A percentile compares a stretch with the other conserved stretches of the same genome.
These are phyloP conservation scores for Nakaseomyces nivariensis DNA, from an alignment of 1,139 yeast genomes.

Conservation along the genomic window DNA sequence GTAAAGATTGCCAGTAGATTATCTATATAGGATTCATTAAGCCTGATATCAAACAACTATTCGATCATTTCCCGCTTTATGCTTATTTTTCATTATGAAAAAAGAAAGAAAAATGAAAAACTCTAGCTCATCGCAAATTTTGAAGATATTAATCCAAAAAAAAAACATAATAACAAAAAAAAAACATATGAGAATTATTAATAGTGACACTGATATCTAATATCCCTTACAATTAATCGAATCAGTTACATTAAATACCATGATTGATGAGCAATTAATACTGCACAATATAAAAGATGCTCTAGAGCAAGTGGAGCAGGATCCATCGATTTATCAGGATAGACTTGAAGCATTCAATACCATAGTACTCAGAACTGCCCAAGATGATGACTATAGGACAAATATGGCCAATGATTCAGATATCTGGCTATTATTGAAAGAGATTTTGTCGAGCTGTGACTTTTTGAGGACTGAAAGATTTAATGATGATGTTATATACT, in stretches of 20 bases:
- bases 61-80: no score
- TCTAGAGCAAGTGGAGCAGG: background rate
- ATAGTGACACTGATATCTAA: no score
- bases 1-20: no score
- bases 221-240: no score
- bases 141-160: no score
- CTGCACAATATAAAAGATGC: background rate
- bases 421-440: slow-evolving; percentile 15
- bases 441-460: slow-evolving; percentile 6
- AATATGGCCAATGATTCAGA: slow-evolving; percentile 12
- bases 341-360: slow-evolving; percentile 14
- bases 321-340: slow-evolving; percentile 1
- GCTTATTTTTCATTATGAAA: no score
- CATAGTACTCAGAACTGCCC: slow-evolving; percentile 19
- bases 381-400: slow-evolving; percentile 19
- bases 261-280: background rate
- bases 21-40: no score
- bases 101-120: background rate
- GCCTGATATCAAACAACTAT: no score
- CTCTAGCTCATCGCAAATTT: slow-evolving; percentile 1
- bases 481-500: slow-evolving; percentile 8
- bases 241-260: background rate
- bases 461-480: slow-evolving; percentile 4
- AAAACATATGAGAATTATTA: no score
- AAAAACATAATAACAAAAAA: no score